Base-by-base conservation (phyloP, 176 grass and related monocot species). In the Olyra latifolia region DNA sequence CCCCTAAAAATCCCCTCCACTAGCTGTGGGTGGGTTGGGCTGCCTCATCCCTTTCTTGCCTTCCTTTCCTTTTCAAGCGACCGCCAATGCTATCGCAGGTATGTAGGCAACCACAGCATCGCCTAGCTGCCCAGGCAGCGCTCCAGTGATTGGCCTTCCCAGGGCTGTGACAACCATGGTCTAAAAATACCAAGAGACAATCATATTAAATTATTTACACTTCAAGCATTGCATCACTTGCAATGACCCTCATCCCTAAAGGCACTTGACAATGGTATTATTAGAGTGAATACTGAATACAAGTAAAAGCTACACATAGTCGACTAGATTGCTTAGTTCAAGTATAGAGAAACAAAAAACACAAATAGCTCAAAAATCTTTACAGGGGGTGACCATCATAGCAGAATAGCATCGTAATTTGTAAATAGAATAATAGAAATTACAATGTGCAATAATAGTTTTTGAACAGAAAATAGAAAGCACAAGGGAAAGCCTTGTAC, bases 341-440 rank as follows among this genome's bases (percentile, higher is more conserved):
- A 15, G 56, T 47, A 12, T 69, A 43, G 17, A 80, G 24, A 20
- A 25, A 66, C 25, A 44, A 46, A 80, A 73, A 12, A 20, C 56
- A 52, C 24, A 9, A n/a, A 12, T 48, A 66, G 4, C 29, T 28
- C 64, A n/a, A 67, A 65, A 57, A 68, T 23, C 12, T 68, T 87
- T 28, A n/a, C 24, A 50, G 4, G 17, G 29, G 62, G 27, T 55
- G 27, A 46, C 66, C 23, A 77, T 46, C 63, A 70, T 77, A 69
- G 71, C 46, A 84, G 20, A 58, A 57, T 78, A 72, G 22, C 65
- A 57, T 20, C 14, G 7, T 28, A 80, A 87, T 45, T 32, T 8
- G 13, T 30, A 82, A 87, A 62, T 58, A 44, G 48, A 78, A 50
- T 76, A 87, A 62, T 58, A 44, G 48, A 78, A 50, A 62, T 72